Conservation (phyloP, 768 basidiomycete species). For the Pleurotus giganteus region DNA sequence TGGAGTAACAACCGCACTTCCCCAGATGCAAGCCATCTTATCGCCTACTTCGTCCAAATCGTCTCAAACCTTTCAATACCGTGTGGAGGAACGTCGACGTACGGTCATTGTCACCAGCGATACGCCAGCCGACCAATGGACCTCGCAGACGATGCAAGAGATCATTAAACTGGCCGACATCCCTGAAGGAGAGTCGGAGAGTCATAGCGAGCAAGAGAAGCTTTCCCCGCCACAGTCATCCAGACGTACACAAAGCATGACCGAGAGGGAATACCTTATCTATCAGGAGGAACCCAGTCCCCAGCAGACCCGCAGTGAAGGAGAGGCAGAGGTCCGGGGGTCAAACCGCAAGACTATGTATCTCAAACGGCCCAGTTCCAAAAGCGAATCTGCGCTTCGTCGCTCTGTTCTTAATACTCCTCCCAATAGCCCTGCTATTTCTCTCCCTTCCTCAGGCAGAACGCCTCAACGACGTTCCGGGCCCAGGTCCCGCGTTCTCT, state of each 20-base stretch:
- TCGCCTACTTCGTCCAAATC: slow-evolving; percentile 22
- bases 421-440: slow-evolving; percentile 4
- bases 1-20: slow-evolving; percentile 7
- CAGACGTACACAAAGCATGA: slow-evolving; percentile 9
- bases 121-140: slow-evolving; percentile 41
- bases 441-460: slow-evolving; percentile 14
- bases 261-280: slow-evolving; percentile 1
- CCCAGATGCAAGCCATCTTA: slow-evolving; percentile 16
- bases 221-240: not conserved
- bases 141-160: slow-evolving; percentile 33
- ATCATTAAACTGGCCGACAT: slow-evolving; percentile 38
- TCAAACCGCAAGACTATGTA: slow-evolving; percentile 21
- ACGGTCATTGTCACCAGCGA: slow-evolving; percentile 46
- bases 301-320: slow-evolving; percentile 1
- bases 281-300: slow-evolving; percentile 7
- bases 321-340: slow-evolving; percentile 6
- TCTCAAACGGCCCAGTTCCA: slow-evolving; percentile 20
- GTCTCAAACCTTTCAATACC: slow-evolving; percentile 36
- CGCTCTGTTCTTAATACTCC: slow-evolving; percentile 10
- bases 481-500: slow-evolving; percentile 42
- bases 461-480: slow-evolving; percentile 19
- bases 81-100: slow-evolving; percentile 46
- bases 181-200: slow-evolving; percentile 21
- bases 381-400: slow-evolving; percentile 19
- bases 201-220: slow-evolving; percentile 19